Evolutionary conservation across 208 protist genomes (phyloP), one percentile per base, ranked within the genome.

Genomic region (Paratrypanosoma confusum): DNA sequence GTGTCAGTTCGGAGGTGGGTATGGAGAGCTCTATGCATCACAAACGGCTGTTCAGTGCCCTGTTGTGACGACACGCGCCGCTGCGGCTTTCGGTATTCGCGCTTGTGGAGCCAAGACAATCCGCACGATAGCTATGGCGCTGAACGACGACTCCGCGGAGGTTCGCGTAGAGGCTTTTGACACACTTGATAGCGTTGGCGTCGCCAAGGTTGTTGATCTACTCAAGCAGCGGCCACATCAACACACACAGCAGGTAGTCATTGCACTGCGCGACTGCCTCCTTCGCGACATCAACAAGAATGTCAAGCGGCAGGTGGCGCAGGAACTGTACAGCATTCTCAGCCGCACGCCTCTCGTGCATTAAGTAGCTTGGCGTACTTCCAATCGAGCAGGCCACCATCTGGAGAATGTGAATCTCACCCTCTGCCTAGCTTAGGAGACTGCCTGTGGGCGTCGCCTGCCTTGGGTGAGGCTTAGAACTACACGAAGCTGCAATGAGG

Each of bases 21-120:
- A 80, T 35, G 78, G 72, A 3, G 72, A 82, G 60, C 32, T 77
- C 25, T 80, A 80, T 41, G 49, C 57, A 14, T 77, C 60, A 14
- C 59, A 81, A 43, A 64, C 61, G 32, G 58, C 60, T 24, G 54
- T 80, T 41, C 61, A 77, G 28, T 59, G 57, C 44, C 11, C 50
- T n/a, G 34, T 49, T 29, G 53, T 57, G 18, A 35, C 37, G 0
- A 51, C 50, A 13, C 58, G 73, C 5, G 57, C 62, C 0, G 79
- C 72, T 3, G 72, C 79, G 2, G 62, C 62, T 8, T 79, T 77
- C 38, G 79, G 67, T 6, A 50, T 89, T 10, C 71, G 74, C 8
- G 71, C 55, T 6, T 78, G 71, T 39, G 79, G 79, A 1, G 65
- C 60, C 0, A 71, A 71, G 56, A 55, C 59, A 16, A 43, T 81